Evolutionary conservation across 495 filamentous ascomycete species (phyloP), one percentile per base, ranked within the genome.

Genomic region (Penicillium tannophilum): DNA sequence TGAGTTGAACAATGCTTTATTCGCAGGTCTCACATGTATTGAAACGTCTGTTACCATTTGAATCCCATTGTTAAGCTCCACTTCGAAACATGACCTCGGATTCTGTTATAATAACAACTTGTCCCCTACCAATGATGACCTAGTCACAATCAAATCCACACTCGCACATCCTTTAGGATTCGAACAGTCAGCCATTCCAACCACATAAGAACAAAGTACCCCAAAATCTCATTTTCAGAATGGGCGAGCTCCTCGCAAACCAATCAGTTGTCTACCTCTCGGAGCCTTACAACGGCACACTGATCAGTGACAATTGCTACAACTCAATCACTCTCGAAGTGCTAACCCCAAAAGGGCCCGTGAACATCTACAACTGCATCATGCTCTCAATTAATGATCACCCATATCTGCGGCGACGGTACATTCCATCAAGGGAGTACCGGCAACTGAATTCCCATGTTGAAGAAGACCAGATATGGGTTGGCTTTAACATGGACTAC

Each of bases 201-300:
- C 12, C 6, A 28, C 28, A 28, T 7, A 7, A 5, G 33, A 36
- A 11, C 4, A 11, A 36, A 36, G 2, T 8, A 33, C 0, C 10
- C 33, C 9, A 36, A 12, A 1, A 36, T 36, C 33, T 14, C 5
- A 1, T 30, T 5, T 31, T 3, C 26, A 49, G 2, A 17, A 49
- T 49, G 46, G 46, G 26, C 3, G 46, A 49, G 12, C 46, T 31
- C 3, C 16, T 49, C 26, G 14, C 46, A 6, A 49, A 17, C 16
- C 46, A 49, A 49, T 8, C 26, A n/a, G 14, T 17, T 9, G 46
- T 49, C 14, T 49, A 49, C 16, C 26, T 49, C 5, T 8, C 26
- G 9, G 46, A 49, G 11, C 46, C 46, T n/a, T 49, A 49, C 14
- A 49, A 49, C 12, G 46, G 46, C 46, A 49, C 46, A 49, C 12